Evolutionary conservation across 129 eudicot species (phyloP), one percentile per base, ranked within the genome.

Genomic region (Saposhnikovia divaricata): DNA sequence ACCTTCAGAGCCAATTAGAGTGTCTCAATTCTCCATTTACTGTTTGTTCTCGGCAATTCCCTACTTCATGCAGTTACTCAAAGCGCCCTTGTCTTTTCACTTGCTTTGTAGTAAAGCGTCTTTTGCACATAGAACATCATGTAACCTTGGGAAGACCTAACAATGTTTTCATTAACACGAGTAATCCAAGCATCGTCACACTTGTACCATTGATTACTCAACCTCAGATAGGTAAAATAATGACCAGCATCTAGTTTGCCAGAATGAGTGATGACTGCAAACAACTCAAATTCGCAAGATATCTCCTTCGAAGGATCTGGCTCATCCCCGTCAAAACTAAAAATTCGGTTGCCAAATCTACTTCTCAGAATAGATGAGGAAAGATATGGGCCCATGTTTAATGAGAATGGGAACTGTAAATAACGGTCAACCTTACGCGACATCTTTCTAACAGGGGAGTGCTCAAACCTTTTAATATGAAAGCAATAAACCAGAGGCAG

Each of bases 121-220:
- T 95, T 95, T 88, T 95, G 98, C 81, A 95, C 96, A 84, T 95
- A 95, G 77, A 90, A 95, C 84, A 95, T 88, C 97, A 95, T 95
- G 85, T 95, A 95, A 0, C 97, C 96, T 84, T 95, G 98, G 19
- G 96, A 90, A 51, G 90, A 90, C 86, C 98, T 86, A 16, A 95
- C 98, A 53, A 85, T 86, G 40, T 81, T 75, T 82, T 91, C 98
- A 69, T 79, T 84, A n/a, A 95, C 98, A 82, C 77, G 86, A 47
- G 89, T 90, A 79, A 92, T 88, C 98, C 98, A 95, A n/a, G 96
- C 90, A 80, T 95, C 98, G 69, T 95, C 98, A 44, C 98, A 95
- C 82, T 92, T 95, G 88, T 89, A 95, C 98, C 98, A 95, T 53
- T 95, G 89, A 83, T 90, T 86, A 75, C 89, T 79, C 47, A 95